Conservation (phyloP, 2,329 filamentous ascomycete genomes). For the Colletotrichum lupini region DNA sequence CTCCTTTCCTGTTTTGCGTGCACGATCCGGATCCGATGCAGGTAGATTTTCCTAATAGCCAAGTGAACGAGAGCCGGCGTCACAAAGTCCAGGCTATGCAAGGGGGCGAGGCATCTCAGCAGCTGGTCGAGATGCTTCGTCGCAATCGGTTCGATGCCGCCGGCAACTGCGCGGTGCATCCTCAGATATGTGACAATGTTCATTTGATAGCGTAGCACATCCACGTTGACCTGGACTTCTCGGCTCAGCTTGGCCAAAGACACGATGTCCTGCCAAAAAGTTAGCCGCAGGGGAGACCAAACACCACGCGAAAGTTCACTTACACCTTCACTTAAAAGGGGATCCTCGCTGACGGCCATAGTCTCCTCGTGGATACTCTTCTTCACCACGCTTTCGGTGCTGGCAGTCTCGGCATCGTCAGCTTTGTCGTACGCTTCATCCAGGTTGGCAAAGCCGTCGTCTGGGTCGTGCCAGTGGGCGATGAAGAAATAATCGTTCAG, state of each 20-base stretch:
- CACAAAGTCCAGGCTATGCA: slow-evolving; percentile 84
- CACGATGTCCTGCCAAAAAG: slow-evolving; percentile 61
- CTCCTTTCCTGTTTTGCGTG: slow-evolving; percentile 81
- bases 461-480: slow-evolving; percentile 82
- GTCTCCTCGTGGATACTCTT: slow-evolving; percentile 38
- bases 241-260: slow-evolving; percentile 68
- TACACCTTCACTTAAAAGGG: slow-evolving; percentile 58
- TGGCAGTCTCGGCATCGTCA: slow-evolving; percentile 45
- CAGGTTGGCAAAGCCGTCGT: slow-evolving; percentile 79
- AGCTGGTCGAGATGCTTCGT: slow-evolving; percentile 82
- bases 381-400: slow-evolving; percentile 59
- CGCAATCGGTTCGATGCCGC: slow-evolving; percentile 81
- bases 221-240: slow-evolving; percentile 74
- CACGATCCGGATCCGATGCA: slow-evolving; percentile 82
- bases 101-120: slow-evolving; percentile 77
- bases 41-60: slow-evolving; percentile 87
- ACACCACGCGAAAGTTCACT: slow-evolving; percentile 21
- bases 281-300: slow-evolving; percentile 25
- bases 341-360: slow-evolving; percentile 33
- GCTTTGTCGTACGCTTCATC: slow-evolving; percentile 67
- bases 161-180: slow-evolving; percentile 84
- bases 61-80: slow-evolving; percentile 86
- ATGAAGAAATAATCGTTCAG: slow-evolving; percentile 88
- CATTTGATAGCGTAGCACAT: slow-evolving; percentile 85
- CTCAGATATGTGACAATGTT: slow-evolving; percentile 90